Base-by-base conservation (phyloP, 257 asterid genomes). In the Fraxinus anomala region DNA sequence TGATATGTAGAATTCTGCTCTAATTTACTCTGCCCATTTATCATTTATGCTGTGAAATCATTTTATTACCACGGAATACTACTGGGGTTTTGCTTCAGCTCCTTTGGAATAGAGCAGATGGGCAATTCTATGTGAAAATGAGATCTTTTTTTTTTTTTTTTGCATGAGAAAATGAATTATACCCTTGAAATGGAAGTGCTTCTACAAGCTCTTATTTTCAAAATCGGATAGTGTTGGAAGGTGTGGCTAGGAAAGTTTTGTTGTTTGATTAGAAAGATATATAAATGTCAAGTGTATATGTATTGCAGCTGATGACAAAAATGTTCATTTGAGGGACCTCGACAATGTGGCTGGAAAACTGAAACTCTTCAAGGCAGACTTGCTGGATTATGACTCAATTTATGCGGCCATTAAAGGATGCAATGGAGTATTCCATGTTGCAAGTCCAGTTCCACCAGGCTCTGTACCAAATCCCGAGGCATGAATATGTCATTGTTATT, bases 371-470 rank as follows among this genome's bases (percentile, higher is more conserved):
- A 86, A 86, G 89, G 97, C 94, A 23, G 97, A 92, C 67, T 85
- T 94, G 76, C 88, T 92, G 30, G 96, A 94, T 86, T 88, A 80
- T 66, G 74, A 82, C 83, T 88, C 98, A 40, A 79, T 94, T 76
- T 85, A 31, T 68, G 87, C 87, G 21, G 96, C 98, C 42, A 81
- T 92, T 40, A 72, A 72, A 73, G 98, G 97, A 17, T 92, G 97
- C 76, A 56, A 24, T 17, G 98, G 96, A 8, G 97, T 92, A 4
- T 92, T 94, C 83, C 98, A 94, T 66, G 91, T 92, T 33, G 98
- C 97, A 69, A 3, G 88, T 80, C 97, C 97, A 0, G 96, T 90
- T 72, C 98, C 97, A 73, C n/a, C 86, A 0, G 4, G 76, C 72
- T 70, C 89, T 72, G 94, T 91, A 36, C 85, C 91, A 33, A 89